Percentiles rank a stretch among this genome's conserved stretches.
Conservation (phyloP, 1,284 basidiomycete species). For the Abortiporus biennis region DNA sequence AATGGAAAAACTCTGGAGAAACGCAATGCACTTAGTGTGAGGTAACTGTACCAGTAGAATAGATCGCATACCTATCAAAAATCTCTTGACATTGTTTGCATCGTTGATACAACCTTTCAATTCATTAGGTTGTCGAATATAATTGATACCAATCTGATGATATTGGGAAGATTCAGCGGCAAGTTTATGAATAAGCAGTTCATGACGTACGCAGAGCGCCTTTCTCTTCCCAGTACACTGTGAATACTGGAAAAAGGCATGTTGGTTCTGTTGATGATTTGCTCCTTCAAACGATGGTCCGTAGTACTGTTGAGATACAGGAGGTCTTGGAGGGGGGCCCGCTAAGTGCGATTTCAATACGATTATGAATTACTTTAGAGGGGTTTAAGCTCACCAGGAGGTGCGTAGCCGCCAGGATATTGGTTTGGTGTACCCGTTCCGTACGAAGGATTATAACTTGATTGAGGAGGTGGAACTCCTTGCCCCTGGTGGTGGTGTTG, state of each 20-base stretch:
- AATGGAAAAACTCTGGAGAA: no score
- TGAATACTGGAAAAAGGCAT: constrained; percentile 73
- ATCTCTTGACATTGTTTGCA: constrained; percentile 68
- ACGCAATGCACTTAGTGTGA: constrained; percentile 30
- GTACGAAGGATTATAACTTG: constrained; percentile 8
- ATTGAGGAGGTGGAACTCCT: constrained; percentile 12
- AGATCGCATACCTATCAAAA: constrained; percentile 54
- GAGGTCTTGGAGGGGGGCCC: constrained; percentile 47
- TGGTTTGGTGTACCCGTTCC: constrained; percentile 1
- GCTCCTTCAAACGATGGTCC: constrained; percentile 54
- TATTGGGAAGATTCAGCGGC: neutral
- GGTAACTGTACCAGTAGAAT: constrained; percentile 1
- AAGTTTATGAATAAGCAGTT: neutral
- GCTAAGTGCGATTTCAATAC: constrained; percentile 14
- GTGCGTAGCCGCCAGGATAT: no score
- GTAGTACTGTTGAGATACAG: constrained; percentile 59
- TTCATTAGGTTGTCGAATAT: constrained; percentile 56
- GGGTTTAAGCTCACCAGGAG: no score
- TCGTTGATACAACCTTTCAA: constrained; percentile 88
- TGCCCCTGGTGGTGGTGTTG: constrained; percentile 12
- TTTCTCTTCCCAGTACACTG: constrained; percentile 79
- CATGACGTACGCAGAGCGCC: constrained; percentile 61
- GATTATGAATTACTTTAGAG: no score
- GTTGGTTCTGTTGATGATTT: constrained; percentile 41
- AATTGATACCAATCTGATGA: constrained; percentile 80